Percentiles rank a stretch among this genome's conserved stretches.
phyloP scores from a whole-genome alignment of 1,284 basidiomycete species.

The Ustilago hordei region DNA sequence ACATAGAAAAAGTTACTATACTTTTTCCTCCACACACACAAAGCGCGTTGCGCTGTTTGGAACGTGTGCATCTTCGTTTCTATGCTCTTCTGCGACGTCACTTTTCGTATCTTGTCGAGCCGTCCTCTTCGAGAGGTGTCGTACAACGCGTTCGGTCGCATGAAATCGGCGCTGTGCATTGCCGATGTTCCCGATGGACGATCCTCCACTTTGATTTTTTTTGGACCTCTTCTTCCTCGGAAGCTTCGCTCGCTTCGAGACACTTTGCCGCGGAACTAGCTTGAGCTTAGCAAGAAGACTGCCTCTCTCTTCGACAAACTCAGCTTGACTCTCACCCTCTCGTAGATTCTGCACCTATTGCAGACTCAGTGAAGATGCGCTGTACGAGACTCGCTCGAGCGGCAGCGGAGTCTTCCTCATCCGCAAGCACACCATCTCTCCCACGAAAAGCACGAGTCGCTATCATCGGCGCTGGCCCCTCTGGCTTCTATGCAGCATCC shows the following conservation, averaged over 20 bases:
- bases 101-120: neutral
- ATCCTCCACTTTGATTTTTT: neutral
- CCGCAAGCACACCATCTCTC: slow-evolving; percentile 8
- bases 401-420: slow-evolving; percentile 14
- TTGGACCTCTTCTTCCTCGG: neutral
- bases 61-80: slow-evolving; percentile 2
- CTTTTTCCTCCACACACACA: slow-evolving; percentile 21
- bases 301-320: neutral
- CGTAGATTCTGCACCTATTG: neutral
- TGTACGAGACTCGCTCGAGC: slow-evolving; percentile 12
- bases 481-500: slow-evolving; percentile 89
- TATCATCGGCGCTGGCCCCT: slow-evolving; percentile 88
- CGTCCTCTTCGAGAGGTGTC: neutral
- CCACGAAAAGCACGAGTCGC: slow-evolving; percentile 73
- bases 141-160: neutral
- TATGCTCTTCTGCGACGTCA: slow-evolving; percentile 12
- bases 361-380: slow-evolving; percentile 6
- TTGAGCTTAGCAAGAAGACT: neutral
- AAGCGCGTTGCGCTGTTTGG: neutral
- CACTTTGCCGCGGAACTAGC: neutral
- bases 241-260: neutral
- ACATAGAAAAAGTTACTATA: slow-evolving; percentile 7
- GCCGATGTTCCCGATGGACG: neutral
- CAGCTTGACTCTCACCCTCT: neutral
- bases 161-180: neutral